Evolutionary conservation across 1,284 basidiomycete genomes (phyloP).

Genomic region (Athelia psychrophila): DNA sequence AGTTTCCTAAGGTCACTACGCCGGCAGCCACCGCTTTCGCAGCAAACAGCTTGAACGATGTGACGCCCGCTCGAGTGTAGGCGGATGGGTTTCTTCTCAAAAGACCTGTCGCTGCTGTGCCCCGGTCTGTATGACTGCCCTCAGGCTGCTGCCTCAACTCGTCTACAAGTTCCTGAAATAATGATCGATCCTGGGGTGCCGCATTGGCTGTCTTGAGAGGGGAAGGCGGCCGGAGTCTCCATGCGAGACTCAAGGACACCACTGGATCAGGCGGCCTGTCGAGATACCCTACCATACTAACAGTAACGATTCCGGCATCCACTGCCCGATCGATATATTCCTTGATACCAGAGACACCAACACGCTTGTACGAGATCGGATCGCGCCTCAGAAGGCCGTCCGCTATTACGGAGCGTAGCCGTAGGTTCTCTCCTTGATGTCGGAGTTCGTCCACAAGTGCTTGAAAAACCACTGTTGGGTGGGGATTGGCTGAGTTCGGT

Average conservation of each 20-base stretch:
- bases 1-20: too few relatives aligned
- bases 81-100: too few relatives aligned
- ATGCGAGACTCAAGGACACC: background rate
- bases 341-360: background rate
- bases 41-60: too few relatives aligned
- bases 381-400: background rate
- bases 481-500: background rate
- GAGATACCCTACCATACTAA: background rate
- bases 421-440: background rate
- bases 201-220: too few relatives aligned
- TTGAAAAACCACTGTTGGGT: too few relatives aligned
- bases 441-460: background rate
- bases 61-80: too few relatives aligned
- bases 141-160: too few relatives aligned
- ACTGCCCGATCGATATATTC: background rate
- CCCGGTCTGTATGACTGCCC: too few relatives aligned
- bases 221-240: background rate
- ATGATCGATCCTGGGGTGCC: too few relatives aligned
- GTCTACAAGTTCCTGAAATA: too few relatives aligned
- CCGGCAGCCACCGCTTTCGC: too few relatives aligned
- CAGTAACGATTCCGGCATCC: background rate
- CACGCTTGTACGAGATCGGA: background rate
- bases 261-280: background rate
- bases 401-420: background rate
- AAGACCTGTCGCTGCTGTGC: too few relatives aligned